These are phyloP conservation scores for Omphalea diandra DNA, from an alignment of 441 rosid genomes.

Conservation along the genomic window DNA sequence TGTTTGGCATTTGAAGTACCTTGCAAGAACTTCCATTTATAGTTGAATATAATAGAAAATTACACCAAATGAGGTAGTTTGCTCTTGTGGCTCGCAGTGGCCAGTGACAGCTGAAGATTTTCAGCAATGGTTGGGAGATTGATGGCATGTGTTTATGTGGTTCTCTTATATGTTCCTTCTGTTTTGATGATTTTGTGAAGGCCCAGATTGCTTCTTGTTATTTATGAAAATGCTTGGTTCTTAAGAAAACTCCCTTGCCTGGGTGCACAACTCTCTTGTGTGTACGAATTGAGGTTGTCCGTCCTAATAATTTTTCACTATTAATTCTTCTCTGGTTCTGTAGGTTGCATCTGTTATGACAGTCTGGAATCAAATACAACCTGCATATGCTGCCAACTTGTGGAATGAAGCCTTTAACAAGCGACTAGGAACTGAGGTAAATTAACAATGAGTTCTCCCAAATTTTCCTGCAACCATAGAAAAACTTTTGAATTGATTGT, in stretches of 20 bases:
- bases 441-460: background rate
- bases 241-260: background rate
- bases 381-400: conserved; percentile 90
- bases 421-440: conserved; percentile 91
- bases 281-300: conserved; percentile 11
- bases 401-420: conserved; percentile 97
- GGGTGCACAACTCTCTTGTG: background rate
- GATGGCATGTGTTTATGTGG: background rate
- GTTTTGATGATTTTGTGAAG: background rate
- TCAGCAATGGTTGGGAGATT: background rate
- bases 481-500: background rate
- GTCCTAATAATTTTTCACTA: conserved; percentile 15
- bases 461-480: no score
- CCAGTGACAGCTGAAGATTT: background rate
- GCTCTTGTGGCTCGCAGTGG: background rate
- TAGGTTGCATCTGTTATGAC: conserved; percentile 99
- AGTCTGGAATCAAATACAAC: conserved; percentile 83
- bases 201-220: background rate
- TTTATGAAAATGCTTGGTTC: no score
- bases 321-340: conserved; percentile 18
- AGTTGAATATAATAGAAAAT: background rate
- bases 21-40: background rate
- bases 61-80: background rate
- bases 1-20: background rate
- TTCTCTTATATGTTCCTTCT: background rate